Conservation (phyloP, 768 basidiomycete species). For the Amanita rimosa region DNA sequence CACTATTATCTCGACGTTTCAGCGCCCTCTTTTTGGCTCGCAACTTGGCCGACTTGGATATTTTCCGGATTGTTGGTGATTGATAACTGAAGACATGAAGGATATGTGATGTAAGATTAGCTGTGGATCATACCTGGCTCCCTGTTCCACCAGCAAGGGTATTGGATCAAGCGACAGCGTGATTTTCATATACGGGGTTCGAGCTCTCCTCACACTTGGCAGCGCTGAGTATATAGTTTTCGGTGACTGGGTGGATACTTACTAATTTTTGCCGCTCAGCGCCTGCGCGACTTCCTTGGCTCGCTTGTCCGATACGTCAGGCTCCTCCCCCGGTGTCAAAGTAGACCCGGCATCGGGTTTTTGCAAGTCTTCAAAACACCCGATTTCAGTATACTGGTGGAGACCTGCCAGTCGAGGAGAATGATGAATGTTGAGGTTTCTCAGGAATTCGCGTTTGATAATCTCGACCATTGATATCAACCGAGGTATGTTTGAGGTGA, state of each 20-base stretch:
- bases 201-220: slow-evolving; percentile 38
- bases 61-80: slow-evolving; percentile 34
- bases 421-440: slow-evolving; percentile 30
- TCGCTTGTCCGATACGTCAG: neutral
- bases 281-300: slow-evolving; percentile 28
- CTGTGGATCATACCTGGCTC: slow-evolving; percentile 37
- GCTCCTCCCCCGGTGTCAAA: slow-evolving; percentile 9
- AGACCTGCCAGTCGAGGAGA: slow-evolving; percentile 39
- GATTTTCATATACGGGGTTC: slow-evolving; percentile 60
- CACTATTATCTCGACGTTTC: slow-evolving; percentile 7
- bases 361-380: slow-evolving; percentile 36
- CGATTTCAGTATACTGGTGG: slow-evolving; percentile 70
- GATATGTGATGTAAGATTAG: neutral
- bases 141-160: slow-evolving; percentile 23
- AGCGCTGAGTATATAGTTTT: slow-evolving; percentile 1
- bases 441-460: slow-evolving; percentile 71
- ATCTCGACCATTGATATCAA: slow-evolving; percentile 76
- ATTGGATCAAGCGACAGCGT: slow-evolving; percentile 43
- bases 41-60: slow-evolving; percentile 47
- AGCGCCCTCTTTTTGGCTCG: slow-evolving; percentile 34
- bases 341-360: neutral
- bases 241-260: slow-evolving; percentile 14
- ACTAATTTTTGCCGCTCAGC: slow-evolving; percentile 53
- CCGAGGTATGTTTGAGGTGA: slow-evolving; percentile 38
- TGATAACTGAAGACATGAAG: slow-evolving; percentile 36